A percentile compares a stretch with the other conserved stretches of the same genome.
Evolutionary conservation across 2,329 filamentous ascomycete species (phyloP).

Genomic region (Anthostomella pinea): DNA sequence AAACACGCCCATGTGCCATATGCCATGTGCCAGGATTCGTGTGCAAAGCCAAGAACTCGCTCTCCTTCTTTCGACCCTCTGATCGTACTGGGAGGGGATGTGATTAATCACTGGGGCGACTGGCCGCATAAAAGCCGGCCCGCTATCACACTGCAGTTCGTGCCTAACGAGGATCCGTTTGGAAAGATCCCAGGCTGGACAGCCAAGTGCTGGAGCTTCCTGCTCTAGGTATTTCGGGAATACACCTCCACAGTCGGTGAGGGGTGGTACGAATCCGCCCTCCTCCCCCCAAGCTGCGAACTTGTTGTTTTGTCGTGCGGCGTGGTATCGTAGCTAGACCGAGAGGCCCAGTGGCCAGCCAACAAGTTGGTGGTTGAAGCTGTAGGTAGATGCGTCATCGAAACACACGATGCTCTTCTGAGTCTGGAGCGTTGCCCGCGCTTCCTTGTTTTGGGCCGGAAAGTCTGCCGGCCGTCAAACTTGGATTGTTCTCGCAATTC

Average conservation of each 20-base stretch:
- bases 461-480: neutral
- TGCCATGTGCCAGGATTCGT: slow-evolving; percentile 16
- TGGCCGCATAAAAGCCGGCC: slow-evolving; percentile 32
- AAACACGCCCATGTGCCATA: too few species aligned
- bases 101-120: slow-evolving; percentile 26
- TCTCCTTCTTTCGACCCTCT: slow-evolving; percentile 14
- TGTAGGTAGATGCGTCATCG: slow-evolving; percentile 1
- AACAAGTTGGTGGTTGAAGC: too few species aligned
- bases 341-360: too few species aligned
- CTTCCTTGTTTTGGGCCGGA: slow-evolving; percentile 14
- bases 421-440: neutral
- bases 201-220: slow-evolving; percentile 15
- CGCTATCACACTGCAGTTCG: slow-evolving; percentile 30
- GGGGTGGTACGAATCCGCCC: too few species aligned
- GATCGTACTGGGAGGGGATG: slow-evolving; percentile 27
- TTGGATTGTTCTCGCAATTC: neutral
- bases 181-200: slow-evolving; percentile 19
- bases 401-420: neutral
- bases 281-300: too few species aligned
- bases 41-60: slow-evolving; percentile 1
- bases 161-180: slow-evolving; percentile 25
- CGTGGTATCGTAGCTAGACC: too few species aligned
- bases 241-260: slow-evolving; percentile 16
- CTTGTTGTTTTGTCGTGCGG: too few species aligned
- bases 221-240: slow-evolving; percentile 20